A percentile compares a stretch with the other conserved stretches of the same genome.
Evolutionary conservation across 306 rosid species (phyloP).

Genomic region (Morella rubra): DNA sequence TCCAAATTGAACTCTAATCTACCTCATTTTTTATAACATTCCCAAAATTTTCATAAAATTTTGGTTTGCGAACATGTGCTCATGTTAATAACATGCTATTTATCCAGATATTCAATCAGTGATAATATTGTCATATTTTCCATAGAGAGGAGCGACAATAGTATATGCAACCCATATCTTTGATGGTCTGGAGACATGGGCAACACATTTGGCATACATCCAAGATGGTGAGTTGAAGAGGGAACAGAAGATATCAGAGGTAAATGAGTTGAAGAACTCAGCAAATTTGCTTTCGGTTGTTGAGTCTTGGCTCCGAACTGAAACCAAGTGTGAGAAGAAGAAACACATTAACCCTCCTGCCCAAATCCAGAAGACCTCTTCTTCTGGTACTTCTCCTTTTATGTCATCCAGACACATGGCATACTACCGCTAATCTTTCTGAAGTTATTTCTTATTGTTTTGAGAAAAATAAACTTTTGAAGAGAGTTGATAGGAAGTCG

Average conservation of each 20-base stretch:
- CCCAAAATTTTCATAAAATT: too few species aligned
- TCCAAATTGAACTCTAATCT: too few species aligned
- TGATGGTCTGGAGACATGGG: conserved; percentile 98
- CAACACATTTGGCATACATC: conserved; percentile 90
- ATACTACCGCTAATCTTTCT: conserved; percentile 59
- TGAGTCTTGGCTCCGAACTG: conserved; percentile 91
- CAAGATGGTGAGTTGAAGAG: conserved; percentile 85
- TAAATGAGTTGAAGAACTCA: conserved; percentile 68
- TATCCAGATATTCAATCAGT: too few species aligned
- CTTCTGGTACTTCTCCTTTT: conserved; percentile 53
- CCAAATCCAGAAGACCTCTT: conserved; percentile 37
- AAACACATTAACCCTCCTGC: conserved; percentile 43
- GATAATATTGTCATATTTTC: conserved; percentile 16
- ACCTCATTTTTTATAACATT: too few species aligned
- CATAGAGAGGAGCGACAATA: conserved; percentile 81
- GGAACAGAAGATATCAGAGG: conserved; percentile 68
- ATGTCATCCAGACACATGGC: conserved; percentile 84
- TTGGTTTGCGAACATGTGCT: too few species aligned
- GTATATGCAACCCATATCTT: conserved; percentile 97
- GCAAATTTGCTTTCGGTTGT: conserved; percentile 80
- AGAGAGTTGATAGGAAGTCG: background rate
- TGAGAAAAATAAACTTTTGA: background rate
- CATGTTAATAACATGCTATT: background rate
- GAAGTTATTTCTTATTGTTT: conserved; percentile 11
- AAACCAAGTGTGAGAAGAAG: conserved; percentile 68